Base-by-base conservation (phyloP, 1,139 yeast species). In the Suhomyces bolitotheri region DNA sequence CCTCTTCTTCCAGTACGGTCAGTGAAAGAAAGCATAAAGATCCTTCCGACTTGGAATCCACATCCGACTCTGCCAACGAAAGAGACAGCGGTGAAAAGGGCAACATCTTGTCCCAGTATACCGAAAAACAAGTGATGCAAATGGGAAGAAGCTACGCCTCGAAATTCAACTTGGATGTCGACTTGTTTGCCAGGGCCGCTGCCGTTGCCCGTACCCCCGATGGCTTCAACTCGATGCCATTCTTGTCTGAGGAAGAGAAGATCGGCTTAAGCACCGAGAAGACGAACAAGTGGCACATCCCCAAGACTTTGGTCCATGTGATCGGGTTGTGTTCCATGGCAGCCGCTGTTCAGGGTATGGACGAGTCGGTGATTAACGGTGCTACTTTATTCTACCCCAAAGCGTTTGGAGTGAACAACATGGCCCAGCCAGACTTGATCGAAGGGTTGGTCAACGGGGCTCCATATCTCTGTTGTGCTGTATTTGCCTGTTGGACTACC, bases 311-410 rank as follows among this genome's bases (percentile, higher is more conserved):
- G 50, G 61, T 80, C 46, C 76, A 71, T 45, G 79, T 86, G 36
- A 76, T 84, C 38, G 73, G 85, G 12, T 76, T 86, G 56, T 83
- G 90, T 27, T 83, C 95, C 5, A 76, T 87, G 80, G 88, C 94
- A 36, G 96, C 96, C 14, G 86, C 90, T 7, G 90, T 88, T 23
- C 95, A 87, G 59, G 96, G 96, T 53, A 86, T 87, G 88, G 96
- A 87, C 58, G 95, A 87, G 58, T 74, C 94, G 1, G 95, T 86
- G 15, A 76, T 84, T 40, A 85, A 86, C 51, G 96, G 96, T 46
- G 95, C 96, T 7, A 76, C 81, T 38, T 62, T 86, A 31, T 82
- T 78, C 53, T 85, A 80, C 58, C 87, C 90, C 5, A 49, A 51
- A 2, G 58, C 56, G 1, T 67, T 82, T 34, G 70, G 66, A 9